Evolutionary conservation across 129 eudicot species (phyloP).

Genomic region (Daucus carota): DNA sequence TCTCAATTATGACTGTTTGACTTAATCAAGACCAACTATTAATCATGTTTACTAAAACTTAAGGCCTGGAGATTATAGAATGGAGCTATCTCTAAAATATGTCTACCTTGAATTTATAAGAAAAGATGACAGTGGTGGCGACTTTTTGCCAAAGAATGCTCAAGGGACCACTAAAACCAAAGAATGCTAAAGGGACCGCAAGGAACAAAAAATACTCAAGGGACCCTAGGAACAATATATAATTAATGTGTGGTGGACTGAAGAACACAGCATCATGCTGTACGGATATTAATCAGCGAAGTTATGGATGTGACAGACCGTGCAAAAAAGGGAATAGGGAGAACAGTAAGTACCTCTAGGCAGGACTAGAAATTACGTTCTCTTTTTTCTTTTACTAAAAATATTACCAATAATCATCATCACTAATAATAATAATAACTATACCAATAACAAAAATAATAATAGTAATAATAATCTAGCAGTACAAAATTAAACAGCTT

Average conservation of each 20-base stretch:
- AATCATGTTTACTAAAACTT: slow-evolving; percentile 10
- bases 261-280: background rate
- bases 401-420: no score
- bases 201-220: no score
- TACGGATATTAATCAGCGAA: slow-evolving; percentile 1
- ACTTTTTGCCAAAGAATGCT: background rate
- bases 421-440: no score
- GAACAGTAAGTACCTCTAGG: background rate
- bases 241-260: background rate
- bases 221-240: slow-evolving; percentile 11
- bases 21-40: background rate
- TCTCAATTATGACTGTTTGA: background rate
- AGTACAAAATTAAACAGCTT: background rate
- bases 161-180: no score
- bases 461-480: no score
- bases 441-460: no score
- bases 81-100: slow-evolving; percentile 16
- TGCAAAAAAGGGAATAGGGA: slow-evolving; percentile 17
- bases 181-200: no score
- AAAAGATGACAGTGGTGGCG: background rate
- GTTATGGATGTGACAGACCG: slow-evolving; percentile 8
- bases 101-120: slow-evolving; percentile 6
- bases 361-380: background rate
- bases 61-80: slow-evolving; percentile 9
- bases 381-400: no score